phyloP scores from a whole-genome alignment of 805 yeast genomes.

The Kodamaea restingae region DNA sequence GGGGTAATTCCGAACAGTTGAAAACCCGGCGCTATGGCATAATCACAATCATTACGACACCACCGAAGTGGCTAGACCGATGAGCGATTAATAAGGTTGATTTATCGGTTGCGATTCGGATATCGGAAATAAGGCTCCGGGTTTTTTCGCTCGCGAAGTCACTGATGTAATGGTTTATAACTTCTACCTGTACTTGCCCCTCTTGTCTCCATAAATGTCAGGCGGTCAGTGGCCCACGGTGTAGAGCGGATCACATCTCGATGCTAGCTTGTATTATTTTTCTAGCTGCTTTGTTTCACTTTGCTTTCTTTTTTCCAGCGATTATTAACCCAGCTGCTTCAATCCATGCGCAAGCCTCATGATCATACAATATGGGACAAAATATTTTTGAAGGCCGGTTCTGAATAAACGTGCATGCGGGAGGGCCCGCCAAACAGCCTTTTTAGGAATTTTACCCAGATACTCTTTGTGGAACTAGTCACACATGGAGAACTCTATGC shows the following conservation, averaged over 20 bases:
- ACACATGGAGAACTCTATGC: neutral
- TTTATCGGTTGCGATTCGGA: conserved; percentile 1
- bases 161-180: too few species aligned
- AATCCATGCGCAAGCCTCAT: conserved; percentile 1
- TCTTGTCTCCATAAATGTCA: too few species aligned
- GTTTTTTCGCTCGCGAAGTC: neutral
- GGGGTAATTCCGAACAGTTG: too few species aligned
- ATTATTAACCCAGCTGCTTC: neutral
- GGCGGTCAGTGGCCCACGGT: neutral
- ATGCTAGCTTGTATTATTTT: neutral
- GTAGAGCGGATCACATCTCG: neutral
- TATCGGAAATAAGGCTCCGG: neutral
- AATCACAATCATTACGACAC: too few species aligned
- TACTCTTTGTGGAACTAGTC: conserved; percentile 1
- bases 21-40: too few species aligned
- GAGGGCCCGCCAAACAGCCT: neutral
- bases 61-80: too few species aligned
- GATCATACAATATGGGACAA: neutral
- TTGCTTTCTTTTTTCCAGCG: neutral
- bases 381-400: neutral
- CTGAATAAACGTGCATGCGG: neutral
- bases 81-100: conserved; percentile 1
- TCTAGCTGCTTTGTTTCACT: neutral
- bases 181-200: too few species aligned
- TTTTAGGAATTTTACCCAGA: conserved; percentile 1